Percentiles rank a stretch among this genome's conserved stretches.
These are phyloP conservation scores for Nidularia sp. DNA, from an alignment of 768 basidiomycete species.

Conservation along the genomic window DNA sequence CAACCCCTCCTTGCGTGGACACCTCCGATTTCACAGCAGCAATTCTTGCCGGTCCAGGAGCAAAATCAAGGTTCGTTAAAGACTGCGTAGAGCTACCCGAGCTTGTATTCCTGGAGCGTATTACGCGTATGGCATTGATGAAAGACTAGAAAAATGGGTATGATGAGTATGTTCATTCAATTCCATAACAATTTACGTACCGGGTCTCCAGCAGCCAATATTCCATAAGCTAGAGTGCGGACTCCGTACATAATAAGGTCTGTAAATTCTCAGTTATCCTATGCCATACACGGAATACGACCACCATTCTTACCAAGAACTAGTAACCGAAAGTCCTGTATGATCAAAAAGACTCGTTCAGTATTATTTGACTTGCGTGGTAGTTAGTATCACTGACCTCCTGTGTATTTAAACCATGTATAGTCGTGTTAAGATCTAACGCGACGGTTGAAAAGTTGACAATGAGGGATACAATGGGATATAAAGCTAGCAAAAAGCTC, in stretches of 20 bases:
- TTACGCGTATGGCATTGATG: not conserved
- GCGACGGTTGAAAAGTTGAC: constrained; percentile 14
- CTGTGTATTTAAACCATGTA: constrained; percentile 8
- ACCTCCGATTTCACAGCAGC: too few species aligned
- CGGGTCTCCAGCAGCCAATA: constrained; percentile 11
- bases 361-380: not conserved
- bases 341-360: not conserved
- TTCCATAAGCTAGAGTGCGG: constrained; percentile 9
- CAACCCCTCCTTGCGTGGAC: too few species aligned
- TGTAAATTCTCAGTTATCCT: not conserved
- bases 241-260: constrained; percentile 13
- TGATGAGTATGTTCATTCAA: not conserved
- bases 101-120: not conserved
- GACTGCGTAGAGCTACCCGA: too few species aligned
- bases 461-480: constrained; percentile 16
- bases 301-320: constrained; percentile 7
- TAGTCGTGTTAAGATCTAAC: constrained; percentile 13
- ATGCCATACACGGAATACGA: not conserved
- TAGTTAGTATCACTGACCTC: constrained; percentile 4
- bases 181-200: constrained; percentile 1
- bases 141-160: not conserved
- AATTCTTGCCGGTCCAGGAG: too few species aligned
- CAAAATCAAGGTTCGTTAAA: too few species aligned
- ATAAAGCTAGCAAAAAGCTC: constrained; percentile 5
- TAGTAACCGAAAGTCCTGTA: constrained; percentile 11